phyloP scores from a whole-genome alignment of 768 basidiomycete species.

The Auriscalpium orientale region DNA sequence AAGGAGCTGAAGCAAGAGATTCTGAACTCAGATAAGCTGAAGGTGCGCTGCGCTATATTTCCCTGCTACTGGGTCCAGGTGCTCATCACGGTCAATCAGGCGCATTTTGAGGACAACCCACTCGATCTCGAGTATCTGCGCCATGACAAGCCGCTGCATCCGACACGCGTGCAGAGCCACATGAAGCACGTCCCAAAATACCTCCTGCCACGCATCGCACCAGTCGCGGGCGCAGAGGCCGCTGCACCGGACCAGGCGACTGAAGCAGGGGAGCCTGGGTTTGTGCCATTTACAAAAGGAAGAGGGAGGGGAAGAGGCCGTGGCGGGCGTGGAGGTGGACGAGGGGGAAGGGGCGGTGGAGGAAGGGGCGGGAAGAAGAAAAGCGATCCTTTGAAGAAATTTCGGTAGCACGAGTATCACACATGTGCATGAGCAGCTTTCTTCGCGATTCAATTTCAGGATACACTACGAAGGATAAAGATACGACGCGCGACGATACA shows the following conservation, averaged over 20 bases:
- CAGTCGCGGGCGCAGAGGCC: slow-evolving; percentile 34
- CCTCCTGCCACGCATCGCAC: slow-evolving; percentile 73
- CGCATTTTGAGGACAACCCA: slow-evolving; percentile 97
- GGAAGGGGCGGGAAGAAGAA: slow-evolving; percentile 56
- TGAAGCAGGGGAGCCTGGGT: slow-evolving; percentile 31
- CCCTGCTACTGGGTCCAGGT: neutral
- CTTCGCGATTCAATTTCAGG: too few species aligned
- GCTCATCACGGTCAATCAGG: slow-evolving; percentile 37
- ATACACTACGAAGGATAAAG: too few species aligned
- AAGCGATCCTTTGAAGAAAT: slow-evolving; percentile 77
- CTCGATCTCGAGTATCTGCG: slow-evolving; percentile 85
- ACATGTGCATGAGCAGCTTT: neutral
- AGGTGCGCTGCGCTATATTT: slow-evolving; percentile 44
- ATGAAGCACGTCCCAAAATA: slow-evolving; percentile 97
- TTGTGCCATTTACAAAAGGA: slow-evolving; percentile 69
- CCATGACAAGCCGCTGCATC: slow-evolving; percentile 92
- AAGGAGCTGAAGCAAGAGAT: slow-evolving; percentile 93
- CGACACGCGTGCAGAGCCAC: slow-evolving; percentile 82
- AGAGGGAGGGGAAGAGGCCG: slow-evolving; percentile 37
- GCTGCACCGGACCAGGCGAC: slow-evolving; percentile 21
- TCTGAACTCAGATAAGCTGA: slow-evolving; percentile 91
- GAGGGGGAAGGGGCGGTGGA: slow-evolving; percentile 34
- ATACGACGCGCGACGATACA: neutral
- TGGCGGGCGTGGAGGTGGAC: slow-evolving; percentile 44
- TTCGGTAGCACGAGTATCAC: slow-evolving; percentile 20